Percentiles rank a stretch among this genome's conserved stretches.
phyloP scores from a whole-genome alignment of 192 early-diverging fungal species.

The Irineochytrium annulatum region DNA sequence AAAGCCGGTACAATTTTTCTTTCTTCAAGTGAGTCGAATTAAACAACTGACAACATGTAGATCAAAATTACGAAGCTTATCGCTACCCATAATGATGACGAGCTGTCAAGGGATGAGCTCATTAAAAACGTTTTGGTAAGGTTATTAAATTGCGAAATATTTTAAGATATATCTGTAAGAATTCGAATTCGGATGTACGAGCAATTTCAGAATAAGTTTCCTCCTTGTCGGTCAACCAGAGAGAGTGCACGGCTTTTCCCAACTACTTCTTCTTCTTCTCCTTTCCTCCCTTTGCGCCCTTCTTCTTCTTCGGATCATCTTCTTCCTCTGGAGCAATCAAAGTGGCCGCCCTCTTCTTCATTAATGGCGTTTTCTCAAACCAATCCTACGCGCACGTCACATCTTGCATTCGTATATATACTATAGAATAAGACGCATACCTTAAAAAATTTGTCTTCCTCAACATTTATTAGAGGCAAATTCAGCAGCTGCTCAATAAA shows the following conservation, averaged over 20 bases:
- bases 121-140: too few species aligned
- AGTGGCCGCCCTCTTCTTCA: slow-evolving; percentile 39
- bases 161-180: too few species aligned
- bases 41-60: too few species aligned
- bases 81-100: too few species aligned
- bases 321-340: slow-evolving; percentile 42
- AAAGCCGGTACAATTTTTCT: too few species aligned
- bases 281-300: slow-evolving; percentile 22
- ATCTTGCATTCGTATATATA: slow-evolving; percentile 1
- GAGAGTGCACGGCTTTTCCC: not conserved
- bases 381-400: slow-evolving; percentile 35
- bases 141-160: too few species aligned
- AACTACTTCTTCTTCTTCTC: slow-evolving; percentile 33
- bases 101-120: too few species aligned
- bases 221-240: too few species aligned
- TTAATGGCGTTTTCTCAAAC: slow-evolving; percentile 46
- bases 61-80: too few species aligned
- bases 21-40: too few species aligned
- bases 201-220: too few species aligned
- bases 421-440: slow-evolving; percentile 20
- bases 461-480: slow-evolving; percentile 33
- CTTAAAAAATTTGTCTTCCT: slow-evolving; percentile 45
- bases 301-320: slow-evolving; percentile 31
- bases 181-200: too few species aligned
- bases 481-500: slow-evolving; percentile 50